Percentiles rank a stretch among this genome's conserved stretches.
Conservation (phyloP, 805 yeast species). For the Candida montana region DNA sequence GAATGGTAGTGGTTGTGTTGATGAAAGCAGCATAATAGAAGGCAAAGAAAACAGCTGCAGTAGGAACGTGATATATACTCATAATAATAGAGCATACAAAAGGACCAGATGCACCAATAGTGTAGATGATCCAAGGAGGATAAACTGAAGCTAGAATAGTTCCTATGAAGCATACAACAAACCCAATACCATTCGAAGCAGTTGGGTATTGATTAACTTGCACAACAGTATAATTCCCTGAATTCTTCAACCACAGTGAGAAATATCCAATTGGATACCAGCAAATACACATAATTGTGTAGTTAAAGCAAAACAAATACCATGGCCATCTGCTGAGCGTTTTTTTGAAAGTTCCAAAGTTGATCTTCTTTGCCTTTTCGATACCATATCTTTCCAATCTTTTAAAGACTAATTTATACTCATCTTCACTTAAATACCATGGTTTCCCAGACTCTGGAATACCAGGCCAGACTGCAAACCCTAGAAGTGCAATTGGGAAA, state of each 20-base stretch:
- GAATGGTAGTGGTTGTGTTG: constrained; percentile 53
- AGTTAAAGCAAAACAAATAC: no score
- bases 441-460: constrained; percentile 7
- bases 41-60: constrained; percentile 53
- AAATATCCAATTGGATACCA: constrained; percentile 4
- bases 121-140: constrained; percentile 1
- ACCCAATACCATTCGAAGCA: constrained; percentile 1
- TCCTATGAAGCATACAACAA: constrained; percentile 4
- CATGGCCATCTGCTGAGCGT: no score
- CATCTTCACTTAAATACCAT: background rate
- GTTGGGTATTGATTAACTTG: constrained; percentile 7
- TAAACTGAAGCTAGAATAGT: constrained; percentile 3
- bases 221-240: constrained; percentile 1
- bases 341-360: no score
- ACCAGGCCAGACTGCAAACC: constrained; percentile 4
- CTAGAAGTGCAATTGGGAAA: constrained; percentile 3
- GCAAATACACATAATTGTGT: constrained; percentile 2
- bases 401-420: background rate
- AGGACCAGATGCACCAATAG: constrained; percentile 3
- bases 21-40: constrained; percentile 50
- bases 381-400: constrained; percentile 5
- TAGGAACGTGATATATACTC: constrained; percentile 51
- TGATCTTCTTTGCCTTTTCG: no score
- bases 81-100: constrained; percentile 45
- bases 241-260: constrained; percentile 6